Evolutionary conservation across 1,284 basidiomycete species (phyloP).

Genomic region (Boletus austroedulis): DNA sequence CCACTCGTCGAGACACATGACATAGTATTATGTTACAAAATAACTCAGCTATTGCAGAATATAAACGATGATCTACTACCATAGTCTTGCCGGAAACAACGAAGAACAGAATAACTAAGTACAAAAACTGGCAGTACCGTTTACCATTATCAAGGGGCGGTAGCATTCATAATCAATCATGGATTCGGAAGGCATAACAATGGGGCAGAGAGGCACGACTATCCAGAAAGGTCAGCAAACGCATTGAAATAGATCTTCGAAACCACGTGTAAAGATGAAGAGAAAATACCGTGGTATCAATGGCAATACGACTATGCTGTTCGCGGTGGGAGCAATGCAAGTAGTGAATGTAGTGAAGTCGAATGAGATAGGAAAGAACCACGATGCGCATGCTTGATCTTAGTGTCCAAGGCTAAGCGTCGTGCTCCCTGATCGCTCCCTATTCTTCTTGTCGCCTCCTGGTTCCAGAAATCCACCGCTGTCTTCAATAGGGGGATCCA

Average conservation of each 20-base stretch:
- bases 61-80: conserved; percentile 18
- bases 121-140: conserved; percentile 8
- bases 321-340: conserved; percentile 11
- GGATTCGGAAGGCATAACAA: conserved; percentile 13
- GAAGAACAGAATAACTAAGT: conserved; percentile 10
- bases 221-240: conserved; percentile 8
- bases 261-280: conserved; percentile 18
- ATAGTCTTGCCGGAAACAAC: conserved; percentile 8
- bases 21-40: conserved; percentile 14
- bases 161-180: conserved; percentile 31
- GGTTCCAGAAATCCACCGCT: conserved; percentile 18
- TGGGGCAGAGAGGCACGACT: conserved; percentile 5
- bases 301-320: conserved; percentile 16
- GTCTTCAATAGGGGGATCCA: conserved; percentile 35
- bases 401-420: conserved; percentile 24
- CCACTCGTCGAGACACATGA: not conserved
- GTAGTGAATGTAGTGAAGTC: conserved; percentile 9
- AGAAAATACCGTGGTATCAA: conserved; percentile 8
- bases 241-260: conserved; percentile 21
- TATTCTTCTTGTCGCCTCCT: conserved; percentile 20
- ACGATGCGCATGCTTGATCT: conserved; percentile 15
- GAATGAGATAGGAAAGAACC: conserved; percentile 9
- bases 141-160: conserved; percentile 18
- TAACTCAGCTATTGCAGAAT: conserved; percentile 18
- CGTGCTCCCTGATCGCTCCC: conserved; percentile 39